Conservation (phyloP, 169 alveolate species). For the Plasmodium vivax region DNA sequence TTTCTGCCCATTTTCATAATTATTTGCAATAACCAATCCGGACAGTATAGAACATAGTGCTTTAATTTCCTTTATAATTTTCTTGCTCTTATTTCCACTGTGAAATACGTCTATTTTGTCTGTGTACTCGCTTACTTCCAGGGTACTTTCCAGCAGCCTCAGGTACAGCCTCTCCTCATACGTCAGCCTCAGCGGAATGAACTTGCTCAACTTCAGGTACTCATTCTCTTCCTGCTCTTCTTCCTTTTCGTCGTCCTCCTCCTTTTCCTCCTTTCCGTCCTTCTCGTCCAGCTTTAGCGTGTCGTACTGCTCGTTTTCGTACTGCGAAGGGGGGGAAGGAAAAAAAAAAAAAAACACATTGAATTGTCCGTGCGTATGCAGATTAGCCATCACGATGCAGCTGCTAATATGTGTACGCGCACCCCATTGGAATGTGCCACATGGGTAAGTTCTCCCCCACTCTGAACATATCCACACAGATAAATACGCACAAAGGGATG, state of each 20-base stretch:
- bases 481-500: not conserved
- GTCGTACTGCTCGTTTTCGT: constrained; percentile 73
- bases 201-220: constrained; percentile 72
- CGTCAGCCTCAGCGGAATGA: constrained; percentile 78
- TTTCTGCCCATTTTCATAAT: constrained; percentile 91
- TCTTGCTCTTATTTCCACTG: constrained; percentile 84
- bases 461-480: not conserved
- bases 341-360: not conserved
- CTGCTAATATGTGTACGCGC: not conserved
- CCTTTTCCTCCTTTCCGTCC: not conserved
- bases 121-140: constrained; percentile 91
- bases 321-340: constrained; percentile 9
- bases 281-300: constrained; percentile 23
- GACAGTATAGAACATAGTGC: constrained; percentile 91
- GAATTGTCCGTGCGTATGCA: not conserved
- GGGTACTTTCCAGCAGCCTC: constrained; percentile 89
- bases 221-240: constrained; percentile 47
- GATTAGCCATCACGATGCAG: not conserved
- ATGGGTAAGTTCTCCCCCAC: not conserved
- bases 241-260: constrained; percentile 20
- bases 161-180: constrained; percentile 87
- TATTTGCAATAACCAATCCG: constrained; percentile 92
- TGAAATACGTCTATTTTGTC: constrained; percentile 88
- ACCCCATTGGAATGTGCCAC: not conserved
- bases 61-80: constrained; percentile 87